These are phyloP conservation scores for Neocatenulostroma microsporum DNA, from an alignment of 2,329 filamentous ascomycete species.

Conservation along the genomic window DNA sequence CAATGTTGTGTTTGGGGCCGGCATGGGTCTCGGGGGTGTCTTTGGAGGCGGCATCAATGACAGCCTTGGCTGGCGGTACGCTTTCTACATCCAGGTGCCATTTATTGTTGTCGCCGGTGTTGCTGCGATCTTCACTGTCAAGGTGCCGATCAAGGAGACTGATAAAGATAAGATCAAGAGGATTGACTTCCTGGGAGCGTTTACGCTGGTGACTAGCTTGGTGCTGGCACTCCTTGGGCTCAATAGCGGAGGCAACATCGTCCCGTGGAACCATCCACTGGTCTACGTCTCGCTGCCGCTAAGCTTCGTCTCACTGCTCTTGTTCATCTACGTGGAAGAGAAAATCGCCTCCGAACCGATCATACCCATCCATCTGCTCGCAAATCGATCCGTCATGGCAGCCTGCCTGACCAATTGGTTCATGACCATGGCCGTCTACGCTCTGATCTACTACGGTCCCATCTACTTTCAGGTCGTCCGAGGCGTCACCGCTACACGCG, in stretches of 20 bases:
- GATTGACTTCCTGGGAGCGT: slow-evolving; percentile 71
- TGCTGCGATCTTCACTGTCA: slow-evolving; percentile 18
- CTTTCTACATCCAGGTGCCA: slow-evolving; percentile 68
- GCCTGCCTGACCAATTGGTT: slow-evolving; percentile 74
- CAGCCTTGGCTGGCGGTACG: slow-evolving; percentile 61
- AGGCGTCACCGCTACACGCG: slow-evolving; percentile 61
- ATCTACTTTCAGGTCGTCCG: slow-evolving; percentile 75
- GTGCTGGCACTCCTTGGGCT: slow-evolving; percentile 69
- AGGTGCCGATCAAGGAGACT: slow-evolving; percentile 64
- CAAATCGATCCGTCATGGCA: slow-evolving; percentile 63
- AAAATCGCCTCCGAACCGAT: slow-evolving; percentile 63
- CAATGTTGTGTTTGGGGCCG: slow-evolving; percentile 72
- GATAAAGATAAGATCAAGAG: slow-evolving; percentile 62
- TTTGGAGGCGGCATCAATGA: slow-evolving; percentile 78
- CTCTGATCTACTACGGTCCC: slow-evolving; percentile 69
- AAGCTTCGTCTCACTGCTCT: slow-evolving; percentile 52
- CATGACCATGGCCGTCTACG: slow-evolving; percentile 67
- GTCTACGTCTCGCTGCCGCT: slow-evolving; percentile 64
- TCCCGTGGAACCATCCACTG: slow-evolving; percentile 71
- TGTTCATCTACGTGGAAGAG: slow-evolving; percentile 67
- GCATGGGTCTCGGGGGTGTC: slow-evolving; percentile 72
- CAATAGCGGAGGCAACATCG: slow-evolving; percentile 73
- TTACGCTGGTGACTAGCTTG: slow-evolving; percentile 58
- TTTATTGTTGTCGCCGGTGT: slow-evolving; percentile 62
- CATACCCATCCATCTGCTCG: slow-evolving; percentile 68